Percentiles rank a stretch among this genome's conserved stretches.
Evolutionary conservation across 108 stramenopile species (phyloP).

Genomic region (Pseudonitzschia delicatissima): DNA sequence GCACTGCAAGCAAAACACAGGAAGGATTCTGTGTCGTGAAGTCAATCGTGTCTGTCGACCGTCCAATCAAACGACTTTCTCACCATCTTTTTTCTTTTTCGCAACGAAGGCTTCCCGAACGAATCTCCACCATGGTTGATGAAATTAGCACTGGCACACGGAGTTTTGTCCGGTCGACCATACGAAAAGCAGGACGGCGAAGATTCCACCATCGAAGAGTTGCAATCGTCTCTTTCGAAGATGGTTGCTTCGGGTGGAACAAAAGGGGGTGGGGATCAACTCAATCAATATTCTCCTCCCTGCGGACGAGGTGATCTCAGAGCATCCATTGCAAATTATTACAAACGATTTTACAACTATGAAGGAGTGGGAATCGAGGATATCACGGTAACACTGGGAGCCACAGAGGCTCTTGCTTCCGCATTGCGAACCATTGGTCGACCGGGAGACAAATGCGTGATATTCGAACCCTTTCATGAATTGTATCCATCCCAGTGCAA

Average conservation of each 20-base stretch:
- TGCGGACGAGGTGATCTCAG: slow-evolving; percentile 61
- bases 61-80: neutral
- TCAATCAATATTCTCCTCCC: slow-evolving; percentile 75
- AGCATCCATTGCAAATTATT: slow-evolving; percentile 47
- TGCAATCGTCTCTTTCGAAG: slow-evolving; percentile 4
- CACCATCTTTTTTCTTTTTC: neutral
- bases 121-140: slow-evolving; percentile 56
- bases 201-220: neutral
- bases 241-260: neutral
- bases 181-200: slow-evolving; percentile 17
- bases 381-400: slow-evolving; percentile 68
- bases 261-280: slow-evolving; percentile 29
- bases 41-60: neutral
- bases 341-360: slow-evolving; percentile 54
- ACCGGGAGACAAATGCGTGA: slow-evolving; percentile 66
- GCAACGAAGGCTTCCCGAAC: slow-evolving; percentile 51
- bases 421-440: slow-evolving; percentile 56
- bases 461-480: slow-evolving; percentile 79
- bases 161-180: slow-evolving; percentile 49
- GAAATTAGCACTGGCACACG: slow-evolving; percentile 50
- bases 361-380: slow-evolving; percentile 32
- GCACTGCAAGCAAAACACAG: no score
- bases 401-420: slow-evolving; percentile 69
- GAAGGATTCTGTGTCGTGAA: no score
- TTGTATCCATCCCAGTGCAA: slow-evolving; percentile 63